Evolutionary conservation across 495 filamentous ascomycete species (phyloP).

Genomic region (Melanomma pulvis-pyrius): DNA sequence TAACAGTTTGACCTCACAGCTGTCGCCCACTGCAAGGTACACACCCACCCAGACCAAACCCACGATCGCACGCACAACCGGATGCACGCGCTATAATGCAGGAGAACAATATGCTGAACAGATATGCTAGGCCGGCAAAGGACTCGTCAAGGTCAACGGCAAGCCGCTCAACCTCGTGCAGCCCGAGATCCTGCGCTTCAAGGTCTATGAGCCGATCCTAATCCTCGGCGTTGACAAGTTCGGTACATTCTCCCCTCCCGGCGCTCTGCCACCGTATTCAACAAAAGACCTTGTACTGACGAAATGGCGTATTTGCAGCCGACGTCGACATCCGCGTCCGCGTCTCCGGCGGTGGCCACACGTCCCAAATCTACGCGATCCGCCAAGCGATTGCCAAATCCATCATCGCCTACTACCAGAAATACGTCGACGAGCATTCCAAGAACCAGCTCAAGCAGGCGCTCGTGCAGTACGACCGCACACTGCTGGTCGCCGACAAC

Average conservation of each 20-base stretch:
- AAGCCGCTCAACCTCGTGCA: constrained; percentile 90
- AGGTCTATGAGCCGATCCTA: constrained; percentile 98
- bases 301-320: constrained; percentile 42
- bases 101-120: constrained; percentile 39
- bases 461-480: constrained; percentile 92
- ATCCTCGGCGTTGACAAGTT: constrained; percentile 97
- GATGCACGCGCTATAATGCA: not conserved
- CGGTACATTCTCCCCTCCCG: constrained; percentile 45
- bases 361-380: constrained; percentile 97
- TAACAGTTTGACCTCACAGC: constrained; percentile 52
- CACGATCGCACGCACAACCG: not conserved
- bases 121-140: constrained; percentile 72
- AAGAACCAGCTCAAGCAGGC: constrained; percentile 99
- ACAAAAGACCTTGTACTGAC: not conserved
- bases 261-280: not conserved
- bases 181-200: constrained; percentile 96
- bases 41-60: constrained; percentile 26
- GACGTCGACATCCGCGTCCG: constrained; percentile 96
- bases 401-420: constrained; percentile 99
- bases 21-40: constrained; percentile 94
- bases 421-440: constrained; percentile 99
- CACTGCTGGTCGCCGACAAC: constrained; percentile 96
- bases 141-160: constrained; percentile 98
- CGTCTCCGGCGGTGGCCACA: constrained; percentile 95
- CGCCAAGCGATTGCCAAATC: constrained; percentile 98